A percentile compares a stretch with the other conserved stretches of the same genome.
These are phyloP conservation scores for Kodamaea sp. DNA, from an alignment of 1,139 yeast genomes.

Conservation along the genomic window DNA sequence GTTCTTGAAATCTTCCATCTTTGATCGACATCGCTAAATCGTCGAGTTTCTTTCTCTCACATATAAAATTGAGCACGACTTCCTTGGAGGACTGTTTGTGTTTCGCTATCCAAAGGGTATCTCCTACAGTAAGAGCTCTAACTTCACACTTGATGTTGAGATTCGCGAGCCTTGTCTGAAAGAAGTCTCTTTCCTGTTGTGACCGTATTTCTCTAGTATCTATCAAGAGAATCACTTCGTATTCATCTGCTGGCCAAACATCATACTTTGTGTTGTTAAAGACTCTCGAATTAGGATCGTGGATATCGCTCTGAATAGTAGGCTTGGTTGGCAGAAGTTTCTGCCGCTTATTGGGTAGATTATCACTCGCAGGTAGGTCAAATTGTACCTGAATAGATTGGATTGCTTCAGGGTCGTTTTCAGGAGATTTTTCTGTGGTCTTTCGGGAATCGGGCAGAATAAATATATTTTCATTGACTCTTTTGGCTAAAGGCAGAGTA, in stretches of 20 bases:
- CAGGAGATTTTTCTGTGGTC: background rate
- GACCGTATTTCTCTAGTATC: constrained; percentile 84
- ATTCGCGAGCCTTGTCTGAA: constrained; percentile 52
- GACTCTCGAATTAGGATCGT: constrained; percentile 25
- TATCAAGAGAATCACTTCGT: constrained; percentile 60
- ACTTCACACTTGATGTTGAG: constrained; percentile 56
- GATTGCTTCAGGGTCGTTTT: background rate
- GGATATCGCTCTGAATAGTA: constrained; percentile 11
- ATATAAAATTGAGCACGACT: constrained; percentile 73
- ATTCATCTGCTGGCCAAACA: constrained; percentile 45
- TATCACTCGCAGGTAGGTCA: constrained; percentile 1
- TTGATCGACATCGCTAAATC: constrained; percentile 80
- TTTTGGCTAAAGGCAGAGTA: too few species aligned
- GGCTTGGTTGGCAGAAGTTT: background rate
- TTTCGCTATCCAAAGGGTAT: constrained; percentile 84
- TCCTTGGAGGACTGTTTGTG: constrained; percentile 57
- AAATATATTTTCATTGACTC: too few species aligned
- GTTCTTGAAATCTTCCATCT: constrained; percentile 89
- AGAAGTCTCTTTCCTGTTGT: constrained; percentile 61
- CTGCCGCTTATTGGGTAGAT: background rate
- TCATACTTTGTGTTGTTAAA: constrained; percentile 32
- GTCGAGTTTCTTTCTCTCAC: constrained; percentile 87
- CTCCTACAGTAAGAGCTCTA: constrained; percentile 75
- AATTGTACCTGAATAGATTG: background rate
- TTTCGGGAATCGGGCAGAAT: background rate